Base-by-base conservation (phyloP, 2,329 filamentous ascomycete species). In the Fonsecaea pedrosoi region DNA sequence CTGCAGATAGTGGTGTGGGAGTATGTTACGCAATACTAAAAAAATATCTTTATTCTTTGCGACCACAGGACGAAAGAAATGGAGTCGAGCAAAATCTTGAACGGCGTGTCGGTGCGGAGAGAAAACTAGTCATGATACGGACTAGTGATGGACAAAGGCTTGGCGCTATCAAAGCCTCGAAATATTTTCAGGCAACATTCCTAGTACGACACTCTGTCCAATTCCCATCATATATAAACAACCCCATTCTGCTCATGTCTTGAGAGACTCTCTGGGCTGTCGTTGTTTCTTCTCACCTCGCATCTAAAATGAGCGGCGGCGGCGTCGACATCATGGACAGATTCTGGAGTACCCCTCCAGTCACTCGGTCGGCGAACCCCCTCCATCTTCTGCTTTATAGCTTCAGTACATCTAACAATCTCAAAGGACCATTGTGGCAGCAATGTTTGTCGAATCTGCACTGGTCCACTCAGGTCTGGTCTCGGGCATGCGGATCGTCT, bases 321-420 rank as follows among this genome's bases (percentile, higher is more conserved):
- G 63, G 67, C 37, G 48, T 63, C 42, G 59, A 68, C 55, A 72
- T 70, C 64, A 86, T 88, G 84, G 87, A 89, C 78, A 81, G 82
- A 70, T 90, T 89, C 76, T 89, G 86, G 86, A 82, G 84, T 72
- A 84, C 86, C 73, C 89, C 89, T 74, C 88, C 88, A 64, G 86
- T 91, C 72, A 82, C 86, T 65, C 87, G 89, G 89, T 90, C 84
- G 74, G 82, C 73, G 63, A 45, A 71, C 54, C 61, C 56, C 40
- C 63, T 53, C 64, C 58, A 40, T 45, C 60, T 61, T 63, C 55
- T 45, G 35, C 38, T 63, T 59, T 65, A n/a, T 70, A 74, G 15
- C 12, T 42, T 13, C 7, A 10, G n/a, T 13, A 54, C n/a, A 76
- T 77, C 80, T 83, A 75, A 82, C 83, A 75, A 81, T 77, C 60